Base-by-base conservation (phyloP, 2,329 filamentous ascomycete genomes). In the Aureobasidium sp. region DNA sequence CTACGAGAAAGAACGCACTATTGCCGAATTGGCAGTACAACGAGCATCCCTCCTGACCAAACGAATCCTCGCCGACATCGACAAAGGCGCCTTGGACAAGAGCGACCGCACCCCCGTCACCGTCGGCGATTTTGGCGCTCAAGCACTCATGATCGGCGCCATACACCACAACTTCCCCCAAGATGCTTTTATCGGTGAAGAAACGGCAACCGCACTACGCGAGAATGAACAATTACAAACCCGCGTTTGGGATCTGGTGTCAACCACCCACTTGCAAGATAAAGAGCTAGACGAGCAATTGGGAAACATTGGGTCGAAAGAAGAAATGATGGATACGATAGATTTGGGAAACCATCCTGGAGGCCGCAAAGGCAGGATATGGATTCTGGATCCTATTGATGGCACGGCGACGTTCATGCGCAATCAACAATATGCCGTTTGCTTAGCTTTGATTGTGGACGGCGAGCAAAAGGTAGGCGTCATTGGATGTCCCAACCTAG, bases 11-110 rank as follows among this genome's bases (percentile, higher is more conserved):
- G 92, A 97, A 79, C 85, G 93, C 68, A 80, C 87, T 70, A 83
- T 95, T 57, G 92, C 92, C 65, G 87, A 93, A 74, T 85, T 96
- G 50, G 91, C 92, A 64, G 91, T 96, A 63, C 91, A 95, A 78
- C 86, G 92, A 66, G 92, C 89, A 26, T 79, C 82, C 3, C 72
- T 82, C 17, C 76, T 87, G 41, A 87, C 84, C 20, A 85, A 85
- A 68, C 70, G 74, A 63, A 71, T 85, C 67, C 74, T 81, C 26
- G 75, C 75, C 46, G 72, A 74, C 23, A 75, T 80, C n/a, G 75
- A 78, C 65, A 81, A 81, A 66, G 76, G 76, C 62, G 77, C 76
- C 26, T 75, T 85, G 58, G 78, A 80, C 68, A 87, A 87, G 70
- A 76, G 75, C 62, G 84, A 87, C 70, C 74, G 78, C 53, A 81